Conservation (phyloP, 1,139 yeast species). For the Geotrichum histeridarum region DNA sequence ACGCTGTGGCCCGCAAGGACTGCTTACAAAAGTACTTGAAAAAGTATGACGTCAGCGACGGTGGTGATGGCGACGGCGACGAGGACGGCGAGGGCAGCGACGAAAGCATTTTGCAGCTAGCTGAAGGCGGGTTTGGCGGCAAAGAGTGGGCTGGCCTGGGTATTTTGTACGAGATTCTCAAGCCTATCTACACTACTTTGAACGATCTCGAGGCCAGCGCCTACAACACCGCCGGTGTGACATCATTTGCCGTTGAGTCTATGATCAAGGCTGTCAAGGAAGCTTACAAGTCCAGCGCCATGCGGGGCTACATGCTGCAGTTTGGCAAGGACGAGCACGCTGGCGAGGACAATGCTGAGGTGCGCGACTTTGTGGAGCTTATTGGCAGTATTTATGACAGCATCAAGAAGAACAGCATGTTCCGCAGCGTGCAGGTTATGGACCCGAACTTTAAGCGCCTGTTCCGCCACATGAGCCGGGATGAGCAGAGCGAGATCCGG, state of each 20-base stretch:
- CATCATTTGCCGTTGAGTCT: conserved; percentile 21
- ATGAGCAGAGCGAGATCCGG: conserved; percentile 17
- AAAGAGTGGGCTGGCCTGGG: conserved; percentile 16
- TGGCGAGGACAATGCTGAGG: conserved; percentile 2
- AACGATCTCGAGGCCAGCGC: conserved; percentile 19
- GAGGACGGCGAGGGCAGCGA: conserved; percentile 16
- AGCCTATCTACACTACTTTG: conserved; percentile 19
- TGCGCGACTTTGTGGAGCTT: conserved; percentile 6
- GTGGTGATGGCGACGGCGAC: conserved; percentile 12
- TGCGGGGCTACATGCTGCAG: conserved; percentile 4
- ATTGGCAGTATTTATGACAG: conserved; percentile 9
- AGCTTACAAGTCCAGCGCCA: conserved; percentile 3
- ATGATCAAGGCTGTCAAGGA: conserved; percentile 19
- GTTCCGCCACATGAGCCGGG: conserved; percentile 18
- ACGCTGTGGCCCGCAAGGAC: conserved; percentile 14
- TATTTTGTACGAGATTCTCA: conserved; percentile 14
- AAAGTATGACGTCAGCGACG: conserved; percentile 12
- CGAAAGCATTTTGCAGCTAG: conserved; percentile 16
- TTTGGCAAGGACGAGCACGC: conserved; percentile 1
- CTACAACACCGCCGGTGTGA: conserved; percentile 21
- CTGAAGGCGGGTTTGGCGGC: conserved; percentile 17
- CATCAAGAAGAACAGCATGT: conserved; percentile 14
- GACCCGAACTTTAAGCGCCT: conserved; percentile 21
- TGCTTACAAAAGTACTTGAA: conserved; percentile 14
- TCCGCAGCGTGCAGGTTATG: conserved; percentile 16